phyloP scores from a whole-genome alignment of 805 yeast species.

The Spathaspora girioi region DNA sequence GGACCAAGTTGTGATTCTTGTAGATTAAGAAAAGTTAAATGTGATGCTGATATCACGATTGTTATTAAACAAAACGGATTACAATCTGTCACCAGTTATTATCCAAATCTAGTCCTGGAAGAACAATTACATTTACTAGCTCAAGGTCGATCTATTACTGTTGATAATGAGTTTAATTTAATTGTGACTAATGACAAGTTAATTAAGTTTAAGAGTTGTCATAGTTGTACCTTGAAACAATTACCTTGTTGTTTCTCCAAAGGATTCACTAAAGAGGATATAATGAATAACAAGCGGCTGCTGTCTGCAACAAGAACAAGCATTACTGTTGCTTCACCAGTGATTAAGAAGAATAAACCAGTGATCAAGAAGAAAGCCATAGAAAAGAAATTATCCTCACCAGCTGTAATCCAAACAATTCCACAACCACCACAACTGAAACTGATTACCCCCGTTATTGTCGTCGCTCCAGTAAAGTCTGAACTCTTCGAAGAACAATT shows the following conservation, averaged over 20 bases:
- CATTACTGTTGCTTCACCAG: conserved; percentile 9
- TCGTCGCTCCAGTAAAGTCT: not conserved
- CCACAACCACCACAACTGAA: not conserved
- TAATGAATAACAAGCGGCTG: conserved; percentile 31
- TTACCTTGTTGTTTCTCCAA: conserved; percentile 54
- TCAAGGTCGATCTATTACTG: not conserved
- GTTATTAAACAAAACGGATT: not conserved
- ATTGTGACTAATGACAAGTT: conserved; percentile 25
- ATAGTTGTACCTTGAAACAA: conserved; percentile 48
- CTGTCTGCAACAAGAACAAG: conserved; percentile 8
- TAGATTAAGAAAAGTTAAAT: conserved; percentile 64
- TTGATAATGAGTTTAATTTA: conserved; percentile 9
- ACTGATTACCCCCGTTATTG: conserved; percentile 1
- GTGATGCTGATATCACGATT: conserved; percentile 60
- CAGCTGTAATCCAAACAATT: not conserved
- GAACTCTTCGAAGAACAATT: not conserved
- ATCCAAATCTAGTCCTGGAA: not conserved
- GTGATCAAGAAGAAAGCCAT: not conserved
- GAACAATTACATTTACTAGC: conserved; percentile 1
- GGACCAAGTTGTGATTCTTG: conserved; percentile 78
- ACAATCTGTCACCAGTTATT: not conserved
- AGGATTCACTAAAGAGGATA: conserved; percentile 65
- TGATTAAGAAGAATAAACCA: conserved; percentile 11
- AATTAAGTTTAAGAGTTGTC: conserved; percentile 52
- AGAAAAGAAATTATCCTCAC: not conserved